Evolutionary conservation across 1,284 basidiomycete species (phyloP).

Genomic region (Ceratobasidium sp.): DNA sequence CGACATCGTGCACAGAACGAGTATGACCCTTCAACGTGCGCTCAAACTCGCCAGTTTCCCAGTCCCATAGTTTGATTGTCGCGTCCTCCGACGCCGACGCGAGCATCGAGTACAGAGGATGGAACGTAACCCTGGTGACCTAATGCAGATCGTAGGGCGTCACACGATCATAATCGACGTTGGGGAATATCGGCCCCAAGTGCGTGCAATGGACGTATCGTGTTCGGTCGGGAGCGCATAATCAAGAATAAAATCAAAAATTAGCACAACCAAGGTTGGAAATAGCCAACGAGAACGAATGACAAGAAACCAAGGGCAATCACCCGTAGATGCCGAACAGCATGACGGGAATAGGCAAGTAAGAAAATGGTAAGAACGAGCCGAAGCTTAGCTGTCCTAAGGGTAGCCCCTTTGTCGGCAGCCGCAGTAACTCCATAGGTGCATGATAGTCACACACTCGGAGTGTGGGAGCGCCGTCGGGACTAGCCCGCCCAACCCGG

Average conservation of each 20-base stretch:
- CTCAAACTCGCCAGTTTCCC: constrained; percentile 94
- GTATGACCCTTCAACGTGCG: constrained; percentile 93
- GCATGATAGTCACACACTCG: constrained; percentile 22
- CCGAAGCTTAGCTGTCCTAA: not conserved
- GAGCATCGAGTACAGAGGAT: constrained; percentile 84
- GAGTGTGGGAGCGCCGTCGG: constrained; percentile 27
- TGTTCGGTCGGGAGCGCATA: constrained; percentile 30
- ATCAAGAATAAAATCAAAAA: constrained; percentile 32
- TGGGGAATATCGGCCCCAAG: not conserved
- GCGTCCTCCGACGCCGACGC: constrained; percentile 89
- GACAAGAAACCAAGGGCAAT: constrained; percentile 23
- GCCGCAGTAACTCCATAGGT: not conserved
- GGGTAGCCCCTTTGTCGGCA: constrained; percentile 33
- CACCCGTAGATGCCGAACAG: constrained; percentile 23
- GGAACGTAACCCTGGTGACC: constrained; percentile 83
- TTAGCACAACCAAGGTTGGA: constrained; percentile 22
- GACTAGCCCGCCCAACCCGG: constrained; percentile 38
- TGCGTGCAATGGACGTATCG: constrained; percentile 8
- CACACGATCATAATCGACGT: not conserved
- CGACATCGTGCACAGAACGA: constrained; percentile 85
- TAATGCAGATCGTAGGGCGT: constrained; percentile 43
- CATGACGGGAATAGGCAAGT: constrained; percentile 21
- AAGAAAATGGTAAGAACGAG: constrained; percentile 9
- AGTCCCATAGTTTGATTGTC: constrained; percentile 93
- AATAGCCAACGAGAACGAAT: constrained; percentile 35